A percentile compares a stretch with the other conserved stretches of the same genome.
Evolutionary conservation across 805 yeast genomes (phyloP).

Genomic region (Cyberlindnera subsufficiens): DNA sequence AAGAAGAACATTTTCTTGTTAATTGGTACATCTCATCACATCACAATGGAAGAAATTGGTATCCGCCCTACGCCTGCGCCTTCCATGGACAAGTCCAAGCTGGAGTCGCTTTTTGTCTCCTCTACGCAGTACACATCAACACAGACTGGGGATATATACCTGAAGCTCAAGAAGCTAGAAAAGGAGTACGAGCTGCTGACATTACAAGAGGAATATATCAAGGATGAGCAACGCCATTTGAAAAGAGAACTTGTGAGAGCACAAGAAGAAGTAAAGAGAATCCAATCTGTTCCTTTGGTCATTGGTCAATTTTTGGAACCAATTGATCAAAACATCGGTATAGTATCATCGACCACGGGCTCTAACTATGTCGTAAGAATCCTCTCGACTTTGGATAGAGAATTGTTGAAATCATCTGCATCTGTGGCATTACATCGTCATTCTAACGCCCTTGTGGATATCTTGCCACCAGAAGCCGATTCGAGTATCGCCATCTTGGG

Average conservation of each 20-base stretch:
- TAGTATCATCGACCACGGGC: slow-evolving; percentile 96
- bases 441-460: slow-evolving; percentile 95
- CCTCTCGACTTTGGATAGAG: slow-evolving; percentile 90
- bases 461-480: slow-evolving; percentile 98
- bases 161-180: slow-evolving; percentile 80
- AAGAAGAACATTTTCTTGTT: background rate
- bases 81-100: slow-evolving; percentile 26
- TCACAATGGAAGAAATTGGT: slow-evolving; percentile 58
- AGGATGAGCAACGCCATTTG: slow-evolving; percentile 95
- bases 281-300: slow-evolving; percentile 95
- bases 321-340: slow-evolving; percentile 93
- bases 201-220: slow-evolving; percentile 93
- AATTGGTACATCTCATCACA: background rate
- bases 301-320: slow-evolving; percentile 98
- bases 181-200: slow-evolving; percentile 80
- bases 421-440: slow-evolving; percentile 98
- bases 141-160: slow-evolving; percentile 56
- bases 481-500: slow-evolving; percentile 93
- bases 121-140: slow-evolving; percentile 9
- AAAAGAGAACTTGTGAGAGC: slow-evolving; percentile 93
- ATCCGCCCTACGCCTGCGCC: slow-evolving; percentile 33
- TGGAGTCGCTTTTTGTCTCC: slow-evolving; percentile 22
- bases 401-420: slow-evolving; percentile 87
- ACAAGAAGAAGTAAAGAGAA: slow-evolving; percentile 96
- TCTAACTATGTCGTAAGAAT: slow-evolving; percentile 95